phyloP scores from a whole-genome alignment of 2,329 filamentous ascomycete genomes.

The Xylaria sp. region DNA sequence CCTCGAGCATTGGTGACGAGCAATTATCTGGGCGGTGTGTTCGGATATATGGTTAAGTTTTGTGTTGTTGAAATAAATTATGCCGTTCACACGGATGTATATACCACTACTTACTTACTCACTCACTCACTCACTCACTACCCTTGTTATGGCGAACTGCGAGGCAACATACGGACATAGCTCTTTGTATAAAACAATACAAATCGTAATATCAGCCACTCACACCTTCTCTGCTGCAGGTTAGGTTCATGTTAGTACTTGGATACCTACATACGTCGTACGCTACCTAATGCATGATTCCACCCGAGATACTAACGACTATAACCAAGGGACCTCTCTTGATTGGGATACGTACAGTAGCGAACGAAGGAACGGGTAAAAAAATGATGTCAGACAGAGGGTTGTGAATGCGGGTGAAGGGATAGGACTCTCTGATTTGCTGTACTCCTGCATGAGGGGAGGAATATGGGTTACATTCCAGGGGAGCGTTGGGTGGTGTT shows the following conservation, averaged over 20 bases:
- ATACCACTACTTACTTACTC: neutral
- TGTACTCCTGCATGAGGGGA: neutral
- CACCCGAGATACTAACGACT: neutral
- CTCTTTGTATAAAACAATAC: constrained; percentile 10
- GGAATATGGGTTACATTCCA: neutral
- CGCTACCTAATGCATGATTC: neutral
- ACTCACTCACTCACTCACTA: neutral
- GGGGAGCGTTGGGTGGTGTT: neutral
- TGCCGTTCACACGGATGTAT: constrained; percentile 2
- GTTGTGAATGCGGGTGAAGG: constrained; percentile 7
- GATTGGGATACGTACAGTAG: neutral
- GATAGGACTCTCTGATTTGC: constrained; percentile 2
- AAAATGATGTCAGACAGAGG: constrained; percentile 12
- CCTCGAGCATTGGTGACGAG: neutral
- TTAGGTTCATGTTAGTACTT: neutral
- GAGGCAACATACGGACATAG: neutral
- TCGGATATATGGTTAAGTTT: neutral
- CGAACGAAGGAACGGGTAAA: neutral
- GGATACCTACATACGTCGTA: neutral
- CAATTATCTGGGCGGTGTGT: neutral
- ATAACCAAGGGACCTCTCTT: neutral
- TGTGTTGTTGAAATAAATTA: neutral
- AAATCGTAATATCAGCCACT: neutral
- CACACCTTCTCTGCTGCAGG: neutral
- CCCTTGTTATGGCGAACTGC: neutral